Evolutionary conservation across 2,329 filamentous ascomycete genomes (phyloP), one percentile per base, ranked within the genome.

Genomic region (Apiospora hydei): DNA sequence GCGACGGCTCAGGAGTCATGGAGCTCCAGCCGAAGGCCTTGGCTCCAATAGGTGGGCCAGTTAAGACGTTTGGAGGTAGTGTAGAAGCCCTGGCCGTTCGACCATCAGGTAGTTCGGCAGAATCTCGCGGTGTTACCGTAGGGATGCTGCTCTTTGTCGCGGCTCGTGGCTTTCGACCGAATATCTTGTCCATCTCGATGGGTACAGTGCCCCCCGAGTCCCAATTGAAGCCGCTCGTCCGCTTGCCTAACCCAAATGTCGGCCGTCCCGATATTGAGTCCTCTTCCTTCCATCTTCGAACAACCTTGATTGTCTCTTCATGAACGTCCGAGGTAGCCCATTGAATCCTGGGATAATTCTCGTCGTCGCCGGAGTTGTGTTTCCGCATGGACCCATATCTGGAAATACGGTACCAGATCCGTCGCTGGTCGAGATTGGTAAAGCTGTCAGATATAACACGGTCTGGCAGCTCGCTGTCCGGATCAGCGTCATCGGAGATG

Each of bases 231-330:
- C 88, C 84, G 46, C 84, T 85, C 72, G 84, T 85, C 7, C 84
- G 81, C 67, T 83, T 80, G 0, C 83, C 76, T 34, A 84, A 84
- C 10, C 85, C 85, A 13, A 88, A 79, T 0, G 82, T 82, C 16
- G 84, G 80, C 67, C 86, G 85, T 1, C 89, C 88, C 2, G 87
- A 83, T 41, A 89, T 87, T 0, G 88, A 88, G 75, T 90, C 90
- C 75, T 92, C 88, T 75, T 91, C 88, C 85, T 92, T 90, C 91
- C 91, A 93, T 38, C 89, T 85, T 38, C 88, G 85, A 24, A 92
- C 90, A 53, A 89, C 89, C 71, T 87, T 85, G 72, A 90, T 84
- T 0, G 87, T 88, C 11, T 89, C 85, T 16, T 81, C 79, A 34
- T 88, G 88, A 1, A 90, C 81, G 8, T 84, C 80, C 0, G 90